phyloP scores from a whole-genome alignment of 2,329 filamentous ascomycete species.

The Xylariales sp. region DNA sequence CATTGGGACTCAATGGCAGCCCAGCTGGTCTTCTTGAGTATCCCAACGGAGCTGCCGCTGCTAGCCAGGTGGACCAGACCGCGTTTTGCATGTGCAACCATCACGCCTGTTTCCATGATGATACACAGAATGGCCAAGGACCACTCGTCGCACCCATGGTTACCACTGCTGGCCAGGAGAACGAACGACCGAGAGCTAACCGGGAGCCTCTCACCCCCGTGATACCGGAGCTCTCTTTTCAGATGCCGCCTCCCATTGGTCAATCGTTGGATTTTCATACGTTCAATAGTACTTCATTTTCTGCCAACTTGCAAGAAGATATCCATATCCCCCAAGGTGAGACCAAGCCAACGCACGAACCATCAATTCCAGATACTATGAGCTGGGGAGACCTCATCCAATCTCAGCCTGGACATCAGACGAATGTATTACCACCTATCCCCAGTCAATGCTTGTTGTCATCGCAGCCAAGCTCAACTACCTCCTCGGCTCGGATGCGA shows the following conservation, averaged over 20 bases:
- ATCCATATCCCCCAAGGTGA: slow-evolving; percentile 18
- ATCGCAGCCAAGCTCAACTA: slow-evolving; percentile 49
- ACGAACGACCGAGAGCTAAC: slow-evolving; percentile 43
- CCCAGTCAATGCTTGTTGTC: slow-evolving; percentile 46
- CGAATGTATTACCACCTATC: slow-evolving; percentile 36
- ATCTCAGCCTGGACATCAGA: slow-evolving; percentile 29
- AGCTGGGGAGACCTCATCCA: slow-evolving; percentile 42
- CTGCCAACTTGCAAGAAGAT: slow-evolving; percentile 26
- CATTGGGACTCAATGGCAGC: slow-evolving; percentile 26
- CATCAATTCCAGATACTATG: slow-evolving; percentile 52
- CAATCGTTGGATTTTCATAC: slow-evolving; percentile 38
- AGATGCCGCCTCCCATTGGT: slow-evolving; percentile 31
- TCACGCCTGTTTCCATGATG: slow-evolving; percentile 58
- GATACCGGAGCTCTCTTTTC: slow-evolving; percentile 37
- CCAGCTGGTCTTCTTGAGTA: slow-evolving; percentile 19
- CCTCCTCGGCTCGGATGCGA: slow-evolving; percentile 43
- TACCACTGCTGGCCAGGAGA: slow-evolving; percentile 40
- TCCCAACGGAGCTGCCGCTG: slow-evolving; percentile 17
- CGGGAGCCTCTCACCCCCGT: slow-evolving; percentile 50
- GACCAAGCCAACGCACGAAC: slow-evolving; percentile 27
- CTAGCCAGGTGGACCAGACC: slow-evolving; percentile 31
- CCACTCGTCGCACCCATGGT: slow-evolving; percentile 20
- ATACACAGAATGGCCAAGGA: slow-evolving; percentile 30
- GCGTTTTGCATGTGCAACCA: slow-evolving; percentile 60
- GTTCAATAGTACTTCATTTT: slow-evolving; percentile 31